Base-by-base conservation (phyloP, 352 stramenopile genomes). In the Peronospora belbahrii region DNA sequence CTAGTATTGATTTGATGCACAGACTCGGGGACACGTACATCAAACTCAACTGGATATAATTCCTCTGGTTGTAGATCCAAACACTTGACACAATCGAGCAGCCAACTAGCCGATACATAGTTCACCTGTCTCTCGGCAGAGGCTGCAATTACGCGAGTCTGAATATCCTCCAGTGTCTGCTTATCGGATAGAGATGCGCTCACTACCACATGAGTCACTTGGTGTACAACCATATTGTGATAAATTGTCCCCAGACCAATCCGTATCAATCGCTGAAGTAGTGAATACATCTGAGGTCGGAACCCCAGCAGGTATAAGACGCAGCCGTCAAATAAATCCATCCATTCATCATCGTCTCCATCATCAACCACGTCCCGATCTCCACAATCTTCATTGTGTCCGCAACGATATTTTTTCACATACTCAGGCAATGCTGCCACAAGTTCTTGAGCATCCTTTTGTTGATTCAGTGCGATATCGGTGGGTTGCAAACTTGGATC, bases 191-290 rank as follows among this genome's bases (percentile, higher is more conserved):
- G 42, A 13, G 65, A 74, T 2, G 70, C 65, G 30, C 77, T 85
- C 8, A 85, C 78, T 18, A 89, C 15, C 0, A 89, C 64, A 30
- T 89, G 78, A 3, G 74, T 85, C 31, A 87, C 78, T n/a, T 73
- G 70, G 3, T 45, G 58, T 13, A 71, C 15, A 18, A 75, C 65
- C 42, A 84, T 49, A 18, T 77, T 59, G 33, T 84, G 68, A 40
- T 81, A 87, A 30, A 84, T 78, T 32, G 74, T 79, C 19, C 78
- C 78, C 74, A 87, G 83, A 6, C 66, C 66, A n/a, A 60, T 65
- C 10, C 78, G 74, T 45, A 87, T 65, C 18, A 89, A 34, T 15
- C 39, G 48, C 45, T 83, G 72, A 22, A 89, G 27, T 18, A 60
- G 19, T 0, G 48, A 35, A 19, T 69, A 58, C 46, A 75, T 65